These are phyloP conservation scores for Daucus carota DNA, from an alignment of 129 eudicot genomes.

Conservation along the genomic window DH1_v3.0 NC_030386.2:29593001-29593500, in stretches of 20 bases:
- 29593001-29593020: no score
- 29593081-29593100: no score
- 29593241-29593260: conserved; percentile 68
- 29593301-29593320: not conserved
- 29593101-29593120: no score
- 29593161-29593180: conserved; percentile 28
- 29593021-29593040: no score
- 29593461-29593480: conserved; percentile 32
- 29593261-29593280: conserved; percentile 64
- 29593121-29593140: no score
- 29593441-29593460: conserved; percentile 76
- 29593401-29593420: conserved; percentile 57
- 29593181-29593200: conserved; percentile 39
- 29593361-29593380: conserved; percentile 49
- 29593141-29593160: no score
- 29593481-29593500: conserved; percentile 38
- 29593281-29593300: conserved; percentile 70
- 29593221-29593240: conserved; percentile 70
- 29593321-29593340: not conserved
- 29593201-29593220: conserved; percentile 77
- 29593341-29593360: conserved; percentile 11
- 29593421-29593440: conserved; percentile 50
- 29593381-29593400: conserved; percentile 72
- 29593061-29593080: no score
- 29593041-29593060: no score